Evolutionary conservation across 257 asterid genomes (phyloP).

Genomic region (Penstemon eatonii): DNA sequence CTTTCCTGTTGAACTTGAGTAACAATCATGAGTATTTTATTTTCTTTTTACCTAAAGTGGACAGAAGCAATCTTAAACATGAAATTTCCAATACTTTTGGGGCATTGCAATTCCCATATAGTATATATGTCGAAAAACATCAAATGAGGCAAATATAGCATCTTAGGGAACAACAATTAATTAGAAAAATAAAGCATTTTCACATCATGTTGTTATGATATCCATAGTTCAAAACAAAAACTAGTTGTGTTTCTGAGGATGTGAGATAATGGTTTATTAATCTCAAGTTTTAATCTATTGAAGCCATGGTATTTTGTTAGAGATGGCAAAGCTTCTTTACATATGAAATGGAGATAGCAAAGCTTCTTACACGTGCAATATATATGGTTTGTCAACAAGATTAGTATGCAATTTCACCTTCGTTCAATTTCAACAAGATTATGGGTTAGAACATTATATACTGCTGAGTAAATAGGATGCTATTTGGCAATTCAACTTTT

Average conservation of each 20-base stretch:
- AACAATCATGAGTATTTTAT: background rate
- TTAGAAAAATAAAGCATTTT: background rate
- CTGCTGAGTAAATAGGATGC: background rate
- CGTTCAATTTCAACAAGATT: background rate
- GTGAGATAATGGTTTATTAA: background rate
- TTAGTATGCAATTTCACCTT: background rate
- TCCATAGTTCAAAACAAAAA: background rate
- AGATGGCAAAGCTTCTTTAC: too few species aligned
- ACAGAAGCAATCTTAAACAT: background rate
- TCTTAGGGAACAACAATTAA: background rate
- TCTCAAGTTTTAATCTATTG: constrained; percentile 1
- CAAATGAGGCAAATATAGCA: too few species aligned
- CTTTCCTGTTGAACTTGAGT: background rate
- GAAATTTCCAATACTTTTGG: constrained; percentile 2
- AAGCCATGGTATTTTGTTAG: background rate
- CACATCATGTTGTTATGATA: background rate
- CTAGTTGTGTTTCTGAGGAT: background rate
- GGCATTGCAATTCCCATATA: background rate
- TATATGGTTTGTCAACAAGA: background rate
- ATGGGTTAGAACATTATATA: background rate
- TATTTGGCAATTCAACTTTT: background rate
- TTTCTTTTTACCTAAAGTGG: background rate
- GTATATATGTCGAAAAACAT: too few species aligned
- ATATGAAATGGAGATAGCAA: background rate
- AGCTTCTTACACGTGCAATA: background rate